Evolutionary conservation across 2,329 filamentous ascomycete species (phyloP), one percentile per base, ranked within the genome.

Genomic region (Claviceps sp.): DNA sequence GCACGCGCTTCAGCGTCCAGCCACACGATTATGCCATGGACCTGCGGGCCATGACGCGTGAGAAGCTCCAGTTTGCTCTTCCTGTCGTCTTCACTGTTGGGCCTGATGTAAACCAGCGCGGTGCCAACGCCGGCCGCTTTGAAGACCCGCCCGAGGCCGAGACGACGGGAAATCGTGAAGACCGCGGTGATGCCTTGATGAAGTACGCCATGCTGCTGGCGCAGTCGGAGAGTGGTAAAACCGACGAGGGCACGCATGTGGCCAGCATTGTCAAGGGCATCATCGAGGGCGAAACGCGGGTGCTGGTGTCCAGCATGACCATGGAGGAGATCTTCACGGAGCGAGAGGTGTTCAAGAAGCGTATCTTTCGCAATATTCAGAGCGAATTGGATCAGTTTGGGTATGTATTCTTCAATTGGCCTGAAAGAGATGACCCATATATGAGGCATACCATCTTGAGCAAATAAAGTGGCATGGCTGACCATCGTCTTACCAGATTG

Each of bases 251-350:
- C 67, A 57, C 77, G 51, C 86, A 91, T 68, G 82, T 93, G 16
- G 84, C 86, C 62, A 86, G 86, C 59, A 94, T 94, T 55, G 84
- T 94, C 67, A 91, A 88, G 67, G 88, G 87, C 55, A 89, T 94
- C 65, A 93, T 94, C 59, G 87, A 94, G 66, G 88, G 88, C 55
- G 88, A 94, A 67, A 90, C 86, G 1, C 79, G 88, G 54, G 85
- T 88, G 5, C 81, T 94, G 50, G 86, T 94, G 43, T 87, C 83
- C 0, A 84, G 81, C 59, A 91, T 94, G 86, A 90, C 86, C n/a
- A 91, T 93, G 85, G 87, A 91, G 64, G 87, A 93, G 67, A 86
- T 94, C 54, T 90, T 90, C 67, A 84, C 82, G 55, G 83, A 87
- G 67, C 75, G 86, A 37, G 82, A 86, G 58, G 72, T 85, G 44